Base-by-base conservation (phyloP, 352 stramenopile species). In the Pythium myriotylum region DNA sequence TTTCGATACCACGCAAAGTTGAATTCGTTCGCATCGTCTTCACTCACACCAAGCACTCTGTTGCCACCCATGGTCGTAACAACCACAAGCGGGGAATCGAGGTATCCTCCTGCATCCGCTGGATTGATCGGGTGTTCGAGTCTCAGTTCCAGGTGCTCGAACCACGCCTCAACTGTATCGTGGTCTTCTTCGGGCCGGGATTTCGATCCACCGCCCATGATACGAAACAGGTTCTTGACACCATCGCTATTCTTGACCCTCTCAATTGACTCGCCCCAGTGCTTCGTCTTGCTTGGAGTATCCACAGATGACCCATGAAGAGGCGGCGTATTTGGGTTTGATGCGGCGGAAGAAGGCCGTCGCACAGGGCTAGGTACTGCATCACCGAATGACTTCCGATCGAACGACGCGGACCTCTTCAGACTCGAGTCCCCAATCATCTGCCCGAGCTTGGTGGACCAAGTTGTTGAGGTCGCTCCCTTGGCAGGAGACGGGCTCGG, bases 141-240 rank as follows among this genome's bases (percentile, higher is more conserved):
- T 32, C 78, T 74, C 0, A 92, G 58, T 8, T 70, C 54, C 23
- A 92, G 55, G 32, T 89, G 68, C 9, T 84, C 65, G 39, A 92
- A 76, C 84, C 81, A 92, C 26, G 56, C 55, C 37, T 70, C 73
- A 10, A 92, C 84, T 0, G 79, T 77, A 7, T 77, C 79, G 9
- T 59, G 68, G 32, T 91, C 84, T 62, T 92, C 76, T 27, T 92
- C 79, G 0, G 79, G 79, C 3, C 75, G 69, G 9, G 61, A 62
- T 17, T 47, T 47, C 56, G 51, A 33, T 33, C 68, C 79, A 22
- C 55, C 63, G 0, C 80, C 79, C 47, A 91, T 93, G 42, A 88
- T 89, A 8, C 81, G 81, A 39, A 93, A 76, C 39, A 93, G 46
- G 53, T 78, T 93, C 73, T 91, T 90, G 47, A 93, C 71, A 14